Evolutionary conservation across 495 filamentous ascomycete species (phyloP).

Genomic region (Lichina pygmaea): DNA sequence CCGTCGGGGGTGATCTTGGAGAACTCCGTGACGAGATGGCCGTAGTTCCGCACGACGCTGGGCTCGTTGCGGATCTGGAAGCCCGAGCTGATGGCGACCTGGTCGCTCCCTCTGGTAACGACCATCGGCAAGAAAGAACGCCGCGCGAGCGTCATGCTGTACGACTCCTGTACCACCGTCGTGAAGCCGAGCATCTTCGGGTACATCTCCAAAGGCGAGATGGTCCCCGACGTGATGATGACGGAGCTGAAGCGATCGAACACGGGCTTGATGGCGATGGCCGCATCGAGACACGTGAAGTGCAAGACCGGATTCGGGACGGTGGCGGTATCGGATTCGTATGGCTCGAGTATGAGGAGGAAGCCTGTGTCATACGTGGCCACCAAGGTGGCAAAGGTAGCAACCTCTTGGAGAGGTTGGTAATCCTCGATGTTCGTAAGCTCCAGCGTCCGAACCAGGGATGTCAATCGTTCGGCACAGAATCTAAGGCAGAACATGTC

Average conservation of each 20-base stretch:
- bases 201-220: conserved; percentile 96
- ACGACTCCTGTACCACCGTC: conserved; percentile 84
- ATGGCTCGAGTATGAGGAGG: conserved; percentile 83
- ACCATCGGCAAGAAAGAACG: conserved; percentile 93
- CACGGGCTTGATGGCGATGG: conserved; percentile 93
- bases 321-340: conserved; percentile 81
- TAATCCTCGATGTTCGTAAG: conserved; percentile 96
- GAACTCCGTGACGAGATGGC: conserved; percentile 76
- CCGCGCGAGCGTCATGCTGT: conserved; percentile 88
- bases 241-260: conserved; percentile 95
- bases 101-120: conserved; percentile 82
- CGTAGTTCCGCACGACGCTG: conserved; percentile 84
- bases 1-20: conserved; percentile 86
- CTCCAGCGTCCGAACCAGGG: conserved; percentile 82
- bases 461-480: conserved; percentile 84
- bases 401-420: conserved; percentile 88
- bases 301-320: conserved; percentile 90
- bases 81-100: conserved; percentile 65
- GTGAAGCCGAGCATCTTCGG: conserved; percentile 91
- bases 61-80: conserved; percentile 93
- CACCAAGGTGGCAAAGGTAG: conserved; percentile 92
- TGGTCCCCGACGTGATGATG: conserved; percentile 93
- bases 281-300: conserved; percentile 89
- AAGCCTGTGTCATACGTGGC: conserved; percentile 97
- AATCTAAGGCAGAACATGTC: conserved; percentile 20